These are phyloP conservation scores for Fremontodendron californicum DNA, from an alignment of 345 rosid genomes.

Conservation along the genomic window DNA sequence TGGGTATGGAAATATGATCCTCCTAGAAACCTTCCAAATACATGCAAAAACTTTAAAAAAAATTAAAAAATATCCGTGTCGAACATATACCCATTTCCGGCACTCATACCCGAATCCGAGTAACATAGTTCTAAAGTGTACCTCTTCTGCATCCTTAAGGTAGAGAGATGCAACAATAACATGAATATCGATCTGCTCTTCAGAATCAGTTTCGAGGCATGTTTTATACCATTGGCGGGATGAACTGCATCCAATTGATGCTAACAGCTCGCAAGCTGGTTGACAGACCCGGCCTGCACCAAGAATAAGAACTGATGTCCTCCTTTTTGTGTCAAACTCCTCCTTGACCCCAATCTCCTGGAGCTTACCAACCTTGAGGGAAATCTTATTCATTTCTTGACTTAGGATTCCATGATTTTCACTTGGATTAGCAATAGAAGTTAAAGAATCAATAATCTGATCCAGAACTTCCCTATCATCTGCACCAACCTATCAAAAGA, in stretches of 20 bases:
- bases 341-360: slow-evolving; percentile 37
- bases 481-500: slow-evolving; percentile 72
- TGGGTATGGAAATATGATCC: no score
- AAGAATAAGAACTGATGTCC: slow-evolving; percentile 58
- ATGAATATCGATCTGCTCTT: slow-evolving; percentile 46
- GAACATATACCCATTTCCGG: no score
- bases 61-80: no score
- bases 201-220: slow-evolving; percentile 33
- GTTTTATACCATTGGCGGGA: slow-evolving; percentile 43
- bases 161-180: slow-evolving; percentile 83
- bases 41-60: no score
- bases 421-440: slow-evolving; percentile 62
- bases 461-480: slow-evolving; percentile 69
- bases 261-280: slow-evolving; percentile 74
- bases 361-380: slow-evolving; percentile 49
- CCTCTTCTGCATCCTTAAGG: slow-evolving; percentile 95
- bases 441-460: slow-evolving; percentile 83
- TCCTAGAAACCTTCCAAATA: no score
- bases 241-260: slow-evolving; percentile 48
- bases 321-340: slow-evolving; percentile 32
- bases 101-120: no score
- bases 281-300: slow-evolving; percentile 96
- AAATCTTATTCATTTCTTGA: slow-evolving; percentile 39
- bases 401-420: slow-evolving; percentile 28
- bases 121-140: no score